Evolutionary conservation across 2,329 filamentous ascomycete species (phyloP).

Genomic region (Claviceps quebecensis): DNA sequence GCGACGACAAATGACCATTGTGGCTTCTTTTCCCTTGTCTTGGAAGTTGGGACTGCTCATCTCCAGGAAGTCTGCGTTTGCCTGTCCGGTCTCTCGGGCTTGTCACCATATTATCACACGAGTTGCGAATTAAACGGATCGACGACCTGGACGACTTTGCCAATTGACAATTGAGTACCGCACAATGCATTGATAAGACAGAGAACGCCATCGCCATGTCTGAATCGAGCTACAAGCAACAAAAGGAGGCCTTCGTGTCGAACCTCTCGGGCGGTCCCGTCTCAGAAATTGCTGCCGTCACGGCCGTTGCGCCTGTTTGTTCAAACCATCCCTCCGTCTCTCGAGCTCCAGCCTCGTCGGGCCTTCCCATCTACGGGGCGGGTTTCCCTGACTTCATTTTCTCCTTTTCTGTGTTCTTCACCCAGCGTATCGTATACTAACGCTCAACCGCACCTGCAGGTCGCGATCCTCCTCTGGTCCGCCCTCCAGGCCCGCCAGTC

Average conservation of each 20-base stretch:
- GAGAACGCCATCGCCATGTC: slow-evolving; percentile 17
- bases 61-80: no score
- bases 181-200: background rate
- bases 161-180: no score
- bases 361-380: no score
- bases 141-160: no score
- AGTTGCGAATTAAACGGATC: no score
- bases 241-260: slow-evolving; percentile 93
- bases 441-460: slow-evolving; percentile 30
- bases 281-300: slow-evolving; percentile 75
- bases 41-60: no score
- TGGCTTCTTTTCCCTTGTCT: no score
- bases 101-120: no score
- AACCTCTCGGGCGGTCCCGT: slow-evolving; percentile 74
- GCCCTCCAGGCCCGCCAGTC: slow-evolving; percentile 69
- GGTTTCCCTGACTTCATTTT: background rate
- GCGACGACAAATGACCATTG: no score
- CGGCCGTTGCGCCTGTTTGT: slow-evolving; percentile 67
- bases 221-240: slow-evolving; percentile 60
- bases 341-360: background rate
- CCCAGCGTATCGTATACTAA: no score
- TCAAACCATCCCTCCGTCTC: background rate
- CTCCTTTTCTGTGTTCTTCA: background rate
- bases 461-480: slow-evolving; percentile 76
- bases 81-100: no score